Percentiles rank a stretch among this genome's conserved stretches.
Evolutionary conservation across 2,329 filamentous ascomycete genomes (phyloP).

Genomic region (Pseudonectria foliicola): DNA sequence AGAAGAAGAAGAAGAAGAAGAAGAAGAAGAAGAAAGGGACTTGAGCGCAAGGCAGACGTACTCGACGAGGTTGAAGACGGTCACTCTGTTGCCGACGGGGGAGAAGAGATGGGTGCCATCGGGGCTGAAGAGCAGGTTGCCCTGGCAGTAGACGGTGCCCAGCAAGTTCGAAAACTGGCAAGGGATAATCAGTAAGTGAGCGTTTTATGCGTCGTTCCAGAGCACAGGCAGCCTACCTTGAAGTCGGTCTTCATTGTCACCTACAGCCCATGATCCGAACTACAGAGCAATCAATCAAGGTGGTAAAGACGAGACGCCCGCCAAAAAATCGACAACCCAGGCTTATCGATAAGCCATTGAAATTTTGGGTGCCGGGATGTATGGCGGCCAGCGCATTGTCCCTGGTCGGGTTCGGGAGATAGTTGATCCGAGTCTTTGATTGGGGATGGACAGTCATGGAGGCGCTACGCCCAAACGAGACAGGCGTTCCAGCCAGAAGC

Average conservation of each 20-base stretch:
- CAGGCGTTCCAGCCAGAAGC: conserved; percentile 5
- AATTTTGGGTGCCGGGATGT: conserved; percentile 25
- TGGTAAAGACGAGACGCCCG: conserved; percentile 11
- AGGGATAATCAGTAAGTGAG: neutral
- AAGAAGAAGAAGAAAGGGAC: neutral
- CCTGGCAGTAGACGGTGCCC: conserved; percentile 96
- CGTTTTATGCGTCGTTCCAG: neutral
- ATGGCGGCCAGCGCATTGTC: no score
- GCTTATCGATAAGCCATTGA: conserved; percentile 30
- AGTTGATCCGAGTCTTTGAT: conserved; percentile 34
- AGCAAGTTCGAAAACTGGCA: conserved; percentile 96
- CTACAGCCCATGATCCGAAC: conserved; percentile 28
- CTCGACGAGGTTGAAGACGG: conserved; percentile 95
- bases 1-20: no score
- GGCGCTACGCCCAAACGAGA: conserved; percentile 10
- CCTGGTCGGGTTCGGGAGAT: conserved; percentile 25
- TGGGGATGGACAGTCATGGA: conserved; percentile 1
- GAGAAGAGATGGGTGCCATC: conserved; percentile 95
- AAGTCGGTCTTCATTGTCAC: conserved; percentile 96
- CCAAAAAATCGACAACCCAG: conserved; percentile 25
- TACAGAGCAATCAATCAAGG: conserved; percentile 3
- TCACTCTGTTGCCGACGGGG: conserved; percentile 91
- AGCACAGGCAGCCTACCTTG: conserved; percentile 55
- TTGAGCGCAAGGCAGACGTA: conserved; percentile 34
- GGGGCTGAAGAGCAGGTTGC: conserved; percentile 92